Percentiles rank a stretch among this genome's conserved stretches.
These are phyloP conservation scores for Pharus latifolius DNA, from an alignment of 176 grass and related monocot genomes.

Conservation along the genomic window DNA sequence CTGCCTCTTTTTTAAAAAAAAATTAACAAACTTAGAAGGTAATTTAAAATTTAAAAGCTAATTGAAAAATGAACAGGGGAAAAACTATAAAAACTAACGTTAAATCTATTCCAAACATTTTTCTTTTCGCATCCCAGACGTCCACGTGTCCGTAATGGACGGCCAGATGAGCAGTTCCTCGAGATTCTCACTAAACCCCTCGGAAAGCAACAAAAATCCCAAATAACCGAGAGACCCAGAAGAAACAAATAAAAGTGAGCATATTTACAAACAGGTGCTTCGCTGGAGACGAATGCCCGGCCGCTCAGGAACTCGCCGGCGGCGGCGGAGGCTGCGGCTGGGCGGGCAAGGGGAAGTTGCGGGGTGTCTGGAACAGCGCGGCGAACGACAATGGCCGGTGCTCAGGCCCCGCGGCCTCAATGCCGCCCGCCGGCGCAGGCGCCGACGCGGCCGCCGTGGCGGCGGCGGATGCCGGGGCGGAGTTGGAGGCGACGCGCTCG, in stretches of 20 bases:
- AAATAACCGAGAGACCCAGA: not conserved
- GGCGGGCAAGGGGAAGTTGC: not conserved
- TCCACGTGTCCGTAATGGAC: not conserved
- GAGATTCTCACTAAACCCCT: constrained; percentile 16
- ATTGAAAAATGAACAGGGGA: not conserved
- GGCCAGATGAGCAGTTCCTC: not conserved
- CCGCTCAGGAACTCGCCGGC: constrained; percentile 33
- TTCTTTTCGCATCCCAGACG: constrained; percentile 2
- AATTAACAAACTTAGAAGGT: not conserved
- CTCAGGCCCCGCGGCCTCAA: not conserved
- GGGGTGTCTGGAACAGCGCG: constrained; percentile 43
- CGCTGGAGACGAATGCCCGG: not conserved
- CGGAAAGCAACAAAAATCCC: constrained; percentile 18
- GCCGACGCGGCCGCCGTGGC: not conserved
- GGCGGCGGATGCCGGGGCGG: constrained; percentile 16
- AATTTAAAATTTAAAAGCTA: not conserved
- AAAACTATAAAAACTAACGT: not conserved
- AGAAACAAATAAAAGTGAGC: not conserved
- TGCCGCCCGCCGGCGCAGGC: not conserved
- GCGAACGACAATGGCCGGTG: constrained; percentile 57
- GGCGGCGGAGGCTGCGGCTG: constrained; percentile 18
- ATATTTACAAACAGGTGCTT: constrained; percentile 22
- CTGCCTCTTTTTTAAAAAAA: too few species aligned
- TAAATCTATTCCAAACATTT: constrained; percentile 14
- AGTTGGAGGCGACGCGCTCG: constrained; percentile 35